Evolutionary conservation across 2,329 filamentous ascomycete species (phyloP), one percentile per base, ranked within the genome.

Genomic region (Cladobotryum mycophilum): DNA sequence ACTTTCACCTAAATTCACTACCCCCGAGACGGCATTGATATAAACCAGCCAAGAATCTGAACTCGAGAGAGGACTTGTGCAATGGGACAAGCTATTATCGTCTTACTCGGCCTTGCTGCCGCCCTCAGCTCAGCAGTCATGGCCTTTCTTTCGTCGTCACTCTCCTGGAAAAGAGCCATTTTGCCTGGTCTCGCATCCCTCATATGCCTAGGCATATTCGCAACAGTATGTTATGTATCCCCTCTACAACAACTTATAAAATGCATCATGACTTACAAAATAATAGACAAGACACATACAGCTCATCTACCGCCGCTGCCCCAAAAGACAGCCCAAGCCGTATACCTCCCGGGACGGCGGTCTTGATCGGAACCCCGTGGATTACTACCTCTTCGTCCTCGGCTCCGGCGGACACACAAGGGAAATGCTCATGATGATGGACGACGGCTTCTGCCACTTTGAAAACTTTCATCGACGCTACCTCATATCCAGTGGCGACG

Each of bases 321-420:
- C 47, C n/a, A 44, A 37, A n/a, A 50, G 42, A 40, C 57, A 55
- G 57, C 45, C 58, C 11, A 44, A 49, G 7, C 36, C 20, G 9
- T 22, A 13, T 30, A n/a, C 20, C 6, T 44, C 42, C 2, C 53
- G 50, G 18, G 45, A 48, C 18, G 53, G 33, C 6, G 20, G 40
- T 3, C 57, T 60, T 17, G 33, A 8, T 5, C 52, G 33, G 3
- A 20, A 44, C 1, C 41, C 38, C 2, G 3, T 22, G 3, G 69
- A 70, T 22, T 79, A 91, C 66, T 74, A 90, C 48, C 74, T 95
- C 33, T 80, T 95, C 56, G 84, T 97, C 22, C 85, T 97, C 20
- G 93, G 93, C 47, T 95, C 88, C 3, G 93, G 93, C 33, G 93
- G 93, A 1, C 93, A 99, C 70, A 96, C 93, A 1, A 85, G 89